Evolutionary conservation across 805 yeast genomes (phyloP).

Genomic region (Lachancea kluyveri): DNA sequence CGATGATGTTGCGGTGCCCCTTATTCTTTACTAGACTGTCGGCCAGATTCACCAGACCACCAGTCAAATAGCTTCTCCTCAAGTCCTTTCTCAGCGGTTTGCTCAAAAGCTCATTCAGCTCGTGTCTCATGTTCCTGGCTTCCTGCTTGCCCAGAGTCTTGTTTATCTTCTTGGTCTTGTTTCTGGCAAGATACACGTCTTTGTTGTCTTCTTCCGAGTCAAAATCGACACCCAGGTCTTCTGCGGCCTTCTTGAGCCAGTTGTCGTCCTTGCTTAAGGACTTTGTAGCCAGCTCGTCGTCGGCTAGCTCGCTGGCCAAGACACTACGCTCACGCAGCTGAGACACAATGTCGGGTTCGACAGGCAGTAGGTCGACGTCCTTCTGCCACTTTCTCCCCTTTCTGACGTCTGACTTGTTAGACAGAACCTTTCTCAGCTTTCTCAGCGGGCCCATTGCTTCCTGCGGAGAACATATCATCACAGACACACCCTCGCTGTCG

Average conservation of each 20-base stretch:
- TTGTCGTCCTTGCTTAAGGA: conserved; percentile 60
- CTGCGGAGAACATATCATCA: conserved; percentile 87
- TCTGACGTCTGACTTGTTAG: conserved; percentile 23
- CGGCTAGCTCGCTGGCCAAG: conserved; percentile 71
- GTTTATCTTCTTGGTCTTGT: conserved; percentile 48
- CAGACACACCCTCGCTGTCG: conserved; percentile 87
- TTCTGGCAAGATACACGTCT: conserved; percentile 46
- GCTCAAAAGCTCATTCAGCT: conserved; percentile 47
- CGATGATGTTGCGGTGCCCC: conserved; percentile 63
- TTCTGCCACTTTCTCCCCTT: conserved; percentile 41
- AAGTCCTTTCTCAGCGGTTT: conserved; percentile 54
- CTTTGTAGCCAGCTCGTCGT: conserved; percentile 54
- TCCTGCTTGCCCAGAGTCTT: conserved; percentile 50
- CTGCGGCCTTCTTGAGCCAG: conserved; percentile 90
- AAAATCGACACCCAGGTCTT: conserved; percentile 80
- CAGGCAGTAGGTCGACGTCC: conserved; percentile 62
- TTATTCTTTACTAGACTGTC: conserved; percentile 64
- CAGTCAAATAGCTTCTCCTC: conserved; percentile 70
- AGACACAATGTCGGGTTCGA: conserved; percentile 66
- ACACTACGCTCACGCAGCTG: conserved; percentile 65
- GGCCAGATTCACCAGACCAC: conserved; percentile 73
- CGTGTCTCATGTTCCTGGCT: conserved; percentile 38
- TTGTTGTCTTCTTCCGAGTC: conserved; percentile 57
- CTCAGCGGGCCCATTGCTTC: conserved; percentile 86
- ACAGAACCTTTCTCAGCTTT: conserved; percentile 58